Evolutionary conservation across 1,139 yeast species (phyloP).

Genomic region (Suhomyces maxii): DNA sequence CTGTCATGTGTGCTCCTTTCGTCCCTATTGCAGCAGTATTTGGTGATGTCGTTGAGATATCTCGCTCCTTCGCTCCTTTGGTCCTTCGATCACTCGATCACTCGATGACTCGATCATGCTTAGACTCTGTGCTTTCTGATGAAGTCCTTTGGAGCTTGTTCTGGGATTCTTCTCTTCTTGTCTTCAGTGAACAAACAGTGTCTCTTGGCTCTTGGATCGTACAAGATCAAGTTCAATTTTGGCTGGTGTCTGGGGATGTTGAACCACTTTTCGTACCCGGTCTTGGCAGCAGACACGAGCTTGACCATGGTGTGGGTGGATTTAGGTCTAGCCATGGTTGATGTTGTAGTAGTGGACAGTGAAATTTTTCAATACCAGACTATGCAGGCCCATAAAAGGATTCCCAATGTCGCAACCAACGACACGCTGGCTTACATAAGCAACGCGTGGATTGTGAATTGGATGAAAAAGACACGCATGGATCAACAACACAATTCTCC

Average conservation of each 20-base stretch:
- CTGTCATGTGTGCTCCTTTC: too few relatives aligned
- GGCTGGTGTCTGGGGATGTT: conserved; percentile 81
- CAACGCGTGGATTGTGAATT: conserved; percentile 8
- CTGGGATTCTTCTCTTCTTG: conserved; percentile 78
- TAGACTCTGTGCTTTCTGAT: conserved; percentile 43
- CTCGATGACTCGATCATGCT: neutral
- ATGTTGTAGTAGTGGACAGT: neutral
- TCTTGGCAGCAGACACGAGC: conserved; percentile 62
- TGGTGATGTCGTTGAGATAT: too few relatives aligned
- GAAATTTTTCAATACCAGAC: neutral
- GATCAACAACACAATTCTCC: conserved; percentile 3
- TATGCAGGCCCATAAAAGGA: too few relatives aligned
- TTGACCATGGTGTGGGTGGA: conserved; percentile 50
- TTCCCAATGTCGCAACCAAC: too few relatives aligned
- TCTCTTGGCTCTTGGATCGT: conserved; percentile 71
- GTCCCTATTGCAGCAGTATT: too few relatives aligned
- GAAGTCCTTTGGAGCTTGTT: conserved; percentile 59
- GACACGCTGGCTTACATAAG: conserved; percentile 4
- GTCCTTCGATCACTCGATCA: too few relatives aligned
- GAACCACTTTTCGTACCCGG: conserved; percentile 82
- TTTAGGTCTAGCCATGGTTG: conserved; percentile 44
- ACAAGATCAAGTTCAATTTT: conserved; percentile 76
- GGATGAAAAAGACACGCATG: conserved; percentile 8
- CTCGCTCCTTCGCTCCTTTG: neutral
- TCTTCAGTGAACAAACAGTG: conserved; percentile 89